A percentile compares a stretch with the other conserved stretches of the same genome.
Conservation (phyloP, 441 rosid genomes). For the Mallotus japonicus region DNA sequence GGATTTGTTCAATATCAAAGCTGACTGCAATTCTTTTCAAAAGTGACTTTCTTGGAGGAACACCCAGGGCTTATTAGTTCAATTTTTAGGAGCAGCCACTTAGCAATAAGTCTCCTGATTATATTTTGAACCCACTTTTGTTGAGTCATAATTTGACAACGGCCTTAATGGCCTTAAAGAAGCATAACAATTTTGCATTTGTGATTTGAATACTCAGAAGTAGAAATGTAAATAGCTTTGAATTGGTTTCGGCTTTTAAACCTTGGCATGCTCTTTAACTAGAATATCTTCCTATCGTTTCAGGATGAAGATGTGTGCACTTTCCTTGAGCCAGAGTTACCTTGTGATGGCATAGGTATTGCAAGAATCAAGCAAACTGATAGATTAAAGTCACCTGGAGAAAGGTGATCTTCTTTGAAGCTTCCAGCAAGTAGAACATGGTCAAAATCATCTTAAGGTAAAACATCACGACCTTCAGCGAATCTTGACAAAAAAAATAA, state of each 20-base stretch:
- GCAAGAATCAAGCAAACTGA: slow-evolving; percentile 58
- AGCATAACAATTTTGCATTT: neutral
- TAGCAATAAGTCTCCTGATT: neutral
- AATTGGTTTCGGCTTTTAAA: too few species aligned
- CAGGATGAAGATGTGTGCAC: slow-evolving; percentile 98
- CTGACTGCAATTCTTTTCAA: neutral
- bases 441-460: slow-evolving; percentile 50
- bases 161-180: neutral
- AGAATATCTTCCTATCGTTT: neutral
- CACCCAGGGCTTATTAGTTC: neutral
- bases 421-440: slow-evolving; percentile 55
- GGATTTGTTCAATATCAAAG: neutral
- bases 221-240: too few species aligned
- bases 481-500: slow-evolving; percentile 49
- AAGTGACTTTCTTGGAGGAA: neutral
- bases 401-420: slow-evolving; percentile 53
- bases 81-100: neutral
- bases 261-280: neutral
- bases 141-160: neutral
- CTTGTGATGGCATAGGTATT: slow-evolving; percentile 51
- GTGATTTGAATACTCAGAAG: too few species aligned
- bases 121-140: neutral
- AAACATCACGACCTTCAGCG: slow-evolving; percentile 48
- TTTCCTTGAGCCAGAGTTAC: slow-evolving; percentile 94
- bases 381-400: slow-evolving; percentile 50